Base-by-base conservation (phyloP, 169 alveolate genomes). In the Cryptosporidium sp. region DNA sequence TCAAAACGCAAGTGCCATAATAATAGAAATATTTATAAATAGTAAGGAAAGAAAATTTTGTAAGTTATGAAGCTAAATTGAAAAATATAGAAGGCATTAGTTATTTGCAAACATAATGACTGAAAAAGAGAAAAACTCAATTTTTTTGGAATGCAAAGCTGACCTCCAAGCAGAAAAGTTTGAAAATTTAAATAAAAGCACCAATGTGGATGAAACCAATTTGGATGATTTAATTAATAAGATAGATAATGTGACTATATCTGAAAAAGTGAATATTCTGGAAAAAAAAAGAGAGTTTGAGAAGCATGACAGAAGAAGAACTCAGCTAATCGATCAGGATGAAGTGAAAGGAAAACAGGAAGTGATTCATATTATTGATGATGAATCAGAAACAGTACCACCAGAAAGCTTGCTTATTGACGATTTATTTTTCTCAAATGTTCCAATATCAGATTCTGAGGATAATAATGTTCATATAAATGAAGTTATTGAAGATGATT, bases 381-480 rank as follows among this genome's bases (percentile, higher is more conserved):
- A 69, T 2, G 73, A 67, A 53, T 26, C n/a, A 21, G 84, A 44
- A 29, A 8, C 0, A 31, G 58, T n/a, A 7, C 23, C 16, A 52
- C n/a, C 53, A 0, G 62, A 51, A 52, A n/a, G 37, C 14, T 31
- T 29, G 35, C 10, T 51, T 16, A 21, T 72, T 45, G 85, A 72
- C 48, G 85, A 72, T 21, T 23, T 6, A 31, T 72, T 72, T 37
- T 72, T 72, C 51, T 72, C 85, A 51, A 72, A 48, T 1, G 69
- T 72, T 29, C 67, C 85, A 12, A 31, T 72, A 5, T 72, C 85
- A 72, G 69, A 72, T 26, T 51, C 85, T 12, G 62, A 53, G 7
- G 62, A 45, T 18, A 44, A 16, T 21, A 8, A 52, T 31, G 7
- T 10, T 26, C 29, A 56, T n/a, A 8, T 3, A 14, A 48, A n/a